Base-by-base conservation (phyloP, 345 rosid genomes). In the Kernera saxatilis region DNA sequence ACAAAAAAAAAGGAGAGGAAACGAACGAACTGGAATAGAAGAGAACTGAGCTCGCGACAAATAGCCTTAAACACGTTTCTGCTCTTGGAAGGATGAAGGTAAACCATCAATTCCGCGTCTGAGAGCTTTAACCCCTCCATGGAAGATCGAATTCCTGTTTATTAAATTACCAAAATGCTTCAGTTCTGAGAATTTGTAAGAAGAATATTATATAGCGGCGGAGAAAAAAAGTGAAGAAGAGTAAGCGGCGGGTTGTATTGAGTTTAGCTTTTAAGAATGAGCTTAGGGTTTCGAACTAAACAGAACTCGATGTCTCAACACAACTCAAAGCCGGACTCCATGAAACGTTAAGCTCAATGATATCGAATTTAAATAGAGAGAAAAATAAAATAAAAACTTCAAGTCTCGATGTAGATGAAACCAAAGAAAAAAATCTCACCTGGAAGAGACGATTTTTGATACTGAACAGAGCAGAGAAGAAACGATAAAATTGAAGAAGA, bases 51-150 rank as follows among this genome's bases (percentile, higher is more conserved):
- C 80, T 91, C 85, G 22, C 88, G 88, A 48, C 86, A 86, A n/a
- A 93, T 84, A 1, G 93, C 96, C 17, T 77, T 75, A 52, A 77
- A 32, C 48, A 84, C 77, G 53, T 79, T 78, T 27, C 77, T 78
- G 76, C 84, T 66, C 82, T 84, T 84, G 0, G 86, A 91, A 22
- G 95, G 97, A 21, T 84, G 97, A 18, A 91, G 58, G 72, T 78
- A 80, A 9, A 87, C 82, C 60, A 78, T 66, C 83, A 93, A 77
- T 56, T 84, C 68, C 7, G 95, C 91, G 23, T 80, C 84, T 2
- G 88, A 72, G 14, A 81, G 82, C 69, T 76, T 84, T 73, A 93
- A 67, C 1, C 98, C 97, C 44, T 93, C 95, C 98, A 89, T 87
- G 48, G 55, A 17, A 62, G 33, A 27, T 48, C 57, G 2, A 39